phyloP scores from a whole-genome alignment of 345 rosid species.

The Salix arbutifolia region DNA sequence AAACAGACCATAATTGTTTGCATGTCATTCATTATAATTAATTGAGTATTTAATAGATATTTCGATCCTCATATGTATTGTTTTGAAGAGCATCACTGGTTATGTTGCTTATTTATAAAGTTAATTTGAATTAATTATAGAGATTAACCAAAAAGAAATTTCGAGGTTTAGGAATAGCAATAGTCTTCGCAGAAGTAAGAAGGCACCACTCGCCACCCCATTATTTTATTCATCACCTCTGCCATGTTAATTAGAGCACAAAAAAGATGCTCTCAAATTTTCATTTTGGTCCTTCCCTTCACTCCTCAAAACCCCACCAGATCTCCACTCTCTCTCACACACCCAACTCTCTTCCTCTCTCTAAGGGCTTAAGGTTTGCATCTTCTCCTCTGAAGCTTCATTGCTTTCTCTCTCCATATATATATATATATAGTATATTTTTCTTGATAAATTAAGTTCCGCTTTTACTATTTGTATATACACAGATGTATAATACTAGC shows the following conservation, averaged over 20 bases:
- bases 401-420: not conserved
- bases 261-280: slow-evolving; percentile 17
- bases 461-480: not conserved
- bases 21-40: too few species aligned
- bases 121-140: too few species aligned
- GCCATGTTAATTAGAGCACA: slow-evolving; percentile 2
- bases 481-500: too few species aligned
- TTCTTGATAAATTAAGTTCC: not conserved
- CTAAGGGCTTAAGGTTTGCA: not conserved
- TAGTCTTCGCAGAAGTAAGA: slow-evolving; percentile 27
- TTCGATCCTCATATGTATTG: too few species aligned
- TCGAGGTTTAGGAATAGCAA: not conserved
- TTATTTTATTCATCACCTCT: slow-evolving; percentile 11
- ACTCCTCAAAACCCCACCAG: slow-evolving; percentile 46
- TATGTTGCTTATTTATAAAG: too few species aligned
- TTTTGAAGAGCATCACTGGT: too few species aligned
- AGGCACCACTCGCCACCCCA: slow-evolving; percentile 17
- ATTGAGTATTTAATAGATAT: too few species aligned
- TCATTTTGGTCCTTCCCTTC: slow-evolving; percentile 22
- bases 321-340: slow-evolving; percentile 11
- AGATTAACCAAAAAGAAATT: slow-evolving; percentile 3
- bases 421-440: not conserved
- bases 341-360: not conserved
- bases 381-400: slow-evolving; percentile 8
- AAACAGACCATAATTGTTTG: too few species aligned